These are phyloP conservation scores for Fusarium siculi DNA, from an alignment of 2,329 filamentous ascomycete genomes.

Conservation along the genomic window DNA sequence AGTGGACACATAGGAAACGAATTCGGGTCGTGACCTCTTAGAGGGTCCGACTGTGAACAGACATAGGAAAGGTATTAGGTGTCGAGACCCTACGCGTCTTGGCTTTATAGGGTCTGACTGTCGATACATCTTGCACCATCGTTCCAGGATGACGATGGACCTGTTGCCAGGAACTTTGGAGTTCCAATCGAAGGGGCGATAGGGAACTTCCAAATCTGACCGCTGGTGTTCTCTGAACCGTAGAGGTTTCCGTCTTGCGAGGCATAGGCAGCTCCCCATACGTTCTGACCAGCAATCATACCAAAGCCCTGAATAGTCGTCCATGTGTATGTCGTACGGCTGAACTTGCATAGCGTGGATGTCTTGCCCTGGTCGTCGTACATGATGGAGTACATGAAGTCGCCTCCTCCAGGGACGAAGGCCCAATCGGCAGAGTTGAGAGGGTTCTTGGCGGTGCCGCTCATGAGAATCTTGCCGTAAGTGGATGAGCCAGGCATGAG, in stretches of 20 bases:
- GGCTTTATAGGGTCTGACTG: slow-evolving; percentile 17
- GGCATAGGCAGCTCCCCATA: slow-evolving; percentile 39
- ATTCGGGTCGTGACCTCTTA: background rate
- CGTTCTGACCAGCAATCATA: slow-evolving; percentile 16
- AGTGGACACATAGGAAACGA: slow-evolving; percentile 15
- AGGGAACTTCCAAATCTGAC: slow-evolving; percentile 36
- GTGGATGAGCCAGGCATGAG: slow-evolving; percentile 31
- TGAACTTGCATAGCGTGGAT: slow-evolving; percentile 35
- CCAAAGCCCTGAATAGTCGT: slow-evolving; percentile 17
- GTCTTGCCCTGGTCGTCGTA: background rate
- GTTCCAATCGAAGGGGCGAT: slow-evolving; percentile 22
- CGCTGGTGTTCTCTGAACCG: slow-evolving; percentile 31
- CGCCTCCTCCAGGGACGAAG: slow-evolving; percentile 41
- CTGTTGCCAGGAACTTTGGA: slow-evolving; percentile 20
- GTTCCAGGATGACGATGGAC: slow-evolving; percentile 27
- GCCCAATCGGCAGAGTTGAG: slow-evolving; percentile 36
- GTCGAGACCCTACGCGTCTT: background rate
- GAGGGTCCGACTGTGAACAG: slow-evolving; percentile 4
- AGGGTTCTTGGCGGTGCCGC: slow-evolving; percentile 18
- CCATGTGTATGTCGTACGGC: slow-evolving; percentile 34
- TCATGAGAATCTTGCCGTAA: slow-evolving; percentile 34
- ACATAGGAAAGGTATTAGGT: slow-evolving; percentile 17
- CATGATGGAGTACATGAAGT: slow-evolving; percentile 37
- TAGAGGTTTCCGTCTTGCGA: slow-evolving; percentile 36
- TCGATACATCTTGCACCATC: slow-evolving; percentile 39